Percentiles rank a stretch among this genome's conserved stretches.
Evolutionary conservation across 352 stramenopile species (phyloP).

Genomic region (Globisporangium camurandrum): DNA sequence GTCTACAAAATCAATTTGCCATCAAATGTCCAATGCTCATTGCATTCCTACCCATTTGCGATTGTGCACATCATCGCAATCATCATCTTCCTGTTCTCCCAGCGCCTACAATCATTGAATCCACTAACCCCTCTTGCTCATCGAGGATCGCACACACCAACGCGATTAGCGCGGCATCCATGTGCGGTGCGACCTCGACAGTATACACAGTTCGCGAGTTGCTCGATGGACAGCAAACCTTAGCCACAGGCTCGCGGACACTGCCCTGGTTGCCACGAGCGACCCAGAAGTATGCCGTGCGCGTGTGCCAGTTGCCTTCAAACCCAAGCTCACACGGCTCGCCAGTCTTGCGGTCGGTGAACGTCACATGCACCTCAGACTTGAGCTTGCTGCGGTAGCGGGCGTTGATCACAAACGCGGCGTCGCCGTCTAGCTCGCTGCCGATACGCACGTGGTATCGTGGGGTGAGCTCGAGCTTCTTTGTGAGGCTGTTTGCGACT

Average conservation of each 20-base stretch:
- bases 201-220: slow-evolving; percentile 8
- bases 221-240: neutral
- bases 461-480: neutral
- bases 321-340: slow-evolving; percentile 1
- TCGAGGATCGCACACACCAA: slow-evolving; percentile 18
- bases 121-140: too few relatives aligned
- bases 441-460: neutral
- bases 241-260: neutral
- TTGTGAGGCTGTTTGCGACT: slow-evolving; percentile 1
- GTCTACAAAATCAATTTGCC: too few relatives aligned
- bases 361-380: neutral
- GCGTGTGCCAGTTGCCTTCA: slow-evolving; percentile 1
- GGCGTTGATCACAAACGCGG: neutral
- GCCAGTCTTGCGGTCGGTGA: neutral
- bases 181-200: slow-evolving; percentile 17
- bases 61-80: too few relatives aligned
- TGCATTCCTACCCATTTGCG: too few relatives aligned
- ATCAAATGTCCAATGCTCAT: too few relatives aligned
- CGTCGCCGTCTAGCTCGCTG: neutral
- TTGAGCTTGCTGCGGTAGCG: neutral
- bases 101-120: too few relatives aligned
- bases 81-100: too few relatives aligned
- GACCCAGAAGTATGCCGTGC: slow-evolving; percentile 4
- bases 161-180: slow-evolving; percentile 21
- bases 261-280: neutral